Percentiles rank a stretch among this genome's conserved stretches.
phyloP scores from a whole-genome alignment of 805 yeast genomes.

The Wickerhamomyces chambardii region DNA sequence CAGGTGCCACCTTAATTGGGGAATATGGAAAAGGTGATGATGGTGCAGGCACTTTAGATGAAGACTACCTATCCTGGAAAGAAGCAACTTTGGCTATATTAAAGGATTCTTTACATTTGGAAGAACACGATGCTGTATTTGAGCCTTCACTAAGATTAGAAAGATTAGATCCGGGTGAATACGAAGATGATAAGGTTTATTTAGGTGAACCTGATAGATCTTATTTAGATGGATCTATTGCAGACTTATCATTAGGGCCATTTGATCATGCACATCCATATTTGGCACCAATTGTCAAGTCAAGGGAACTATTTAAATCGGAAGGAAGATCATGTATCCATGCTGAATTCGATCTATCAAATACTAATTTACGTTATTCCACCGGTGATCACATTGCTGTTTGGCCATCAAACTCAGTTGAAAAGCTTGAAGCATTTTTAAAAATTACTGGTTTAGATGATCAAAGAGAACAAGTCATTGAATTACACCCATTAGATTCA shows the following conservation, averaged over 20 bases:
- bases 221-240: slow-evolving; percentile 23
- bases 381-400: slow-evolving; percentile 96
- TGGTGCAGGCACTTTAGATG: slow-evolving; percentile 91
- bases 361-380: slow-evolving; percentile 68
- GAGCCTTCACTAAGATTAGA: slow-evolving; percentile 54
- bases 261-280: slow-evolving; percentile 78
- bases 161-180: slow-evolving; percentile 25
- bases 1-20: slow-evolving; percentile 71
- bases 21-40: slow-evolving; percentile 91
- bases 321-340: slow-evolving; percentile 76
- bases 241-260: slow-evolving; percentile 49
- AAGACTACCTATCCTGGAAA: slow-evolving; percentile 91
- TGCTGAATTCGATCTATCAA: slow-evolving; percentile 76
- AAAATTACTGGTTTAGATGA: slow-evolving; percentile 49
- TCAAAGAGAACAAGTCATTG: slow-evolving; percentile 47
- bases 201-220: slow-evolving; percentile 68
- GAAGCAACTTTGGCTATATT: slow-evolving; percentile 62
- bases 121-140: slow-evolving; percentile 73
- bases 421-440: slow-evolving; percentile 60
- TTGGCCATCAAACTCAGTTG: slow-evolving; percentile 87
- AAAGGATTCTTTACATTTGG: slow-evolving; percentile 53
- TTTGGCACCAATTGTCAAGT: slow-evolving; percentile 51
- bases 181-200: slow-evolving; percentile 38
- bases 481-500: slow-evolving; percentile 61
- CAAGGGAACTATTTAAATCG: slow-evolving; percentile 66